phyloP scores from a whole-genome alignment of 2,329 filamentous ascomycete species.

The Clonostachys byssicola region DNA sequence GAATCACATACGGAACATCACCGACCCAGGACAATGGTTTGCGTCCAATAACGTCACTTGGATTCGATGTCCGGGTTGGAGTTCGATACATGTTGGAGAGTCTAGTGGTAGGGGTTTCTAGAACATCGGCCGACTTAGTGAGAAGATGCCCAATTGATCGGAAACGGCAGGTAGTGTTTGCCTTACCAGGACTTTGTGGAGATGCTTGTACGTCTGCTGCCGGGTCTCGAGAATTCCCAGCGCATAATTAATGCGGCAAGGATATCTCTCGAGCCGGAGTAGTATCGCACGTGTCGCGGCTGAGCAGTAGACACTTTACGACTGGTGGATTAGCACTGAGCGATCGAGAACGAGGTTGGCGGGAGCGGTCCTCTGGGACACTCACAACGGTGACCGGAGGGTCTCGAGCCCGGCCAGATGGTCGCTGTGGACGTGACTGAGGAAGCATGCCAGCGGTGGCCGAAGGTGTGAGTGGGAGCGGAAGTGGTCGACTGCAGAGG shows the following conservation, averaged over 20 bases:
- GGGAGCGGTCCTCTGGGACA: background rate
- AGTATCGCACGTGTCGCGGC: conserved; percentile 77
- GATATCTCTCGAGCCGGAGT: conserved; percentile 72
- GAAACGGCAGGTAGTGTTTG: background rate
- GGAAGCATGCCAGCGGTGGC: conserved; percentile 76
- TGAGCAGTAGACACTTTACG: conserved; percentile 76
- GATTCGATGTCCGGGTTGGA: conserved; percentile 64
- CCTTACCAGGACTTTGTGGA: conserved; percentile 61
- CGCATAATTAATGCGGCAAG: conserved; percentile 77
- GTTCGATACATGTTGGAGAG: conserved; percentile 72
- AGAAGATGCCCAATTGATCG: background rate
- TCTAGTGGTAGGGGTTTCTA: conserved; percentile 78
- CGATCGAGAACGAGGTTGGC: background rate
- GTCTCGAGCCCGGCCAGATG: conserved; percentile 79
- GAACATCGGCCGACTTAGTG: background rate
- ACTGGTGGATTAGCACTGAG: background rate
- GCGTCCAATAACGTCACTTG: conserved; percentile 84
- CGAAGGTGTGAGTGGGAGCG: conserved; percentile 46
- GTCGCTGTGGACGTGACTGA: conserved; percentile 91
- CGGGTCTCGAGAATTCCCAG: conserved; percentile 73
- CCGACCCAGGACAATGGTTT: conserved; percentile 85
- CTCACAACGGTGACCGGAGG: conserved; percentile 68
- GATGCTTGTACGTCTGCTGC: conserved; percentile 71
- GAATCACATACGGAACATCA: conserved; percentile 69
- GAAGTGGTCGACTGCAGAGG: conserved; percentile 72